Base-by-base conservation (phyloP, 1,284 basidiomycete species). In the Stereum hirsutum region DNA sequence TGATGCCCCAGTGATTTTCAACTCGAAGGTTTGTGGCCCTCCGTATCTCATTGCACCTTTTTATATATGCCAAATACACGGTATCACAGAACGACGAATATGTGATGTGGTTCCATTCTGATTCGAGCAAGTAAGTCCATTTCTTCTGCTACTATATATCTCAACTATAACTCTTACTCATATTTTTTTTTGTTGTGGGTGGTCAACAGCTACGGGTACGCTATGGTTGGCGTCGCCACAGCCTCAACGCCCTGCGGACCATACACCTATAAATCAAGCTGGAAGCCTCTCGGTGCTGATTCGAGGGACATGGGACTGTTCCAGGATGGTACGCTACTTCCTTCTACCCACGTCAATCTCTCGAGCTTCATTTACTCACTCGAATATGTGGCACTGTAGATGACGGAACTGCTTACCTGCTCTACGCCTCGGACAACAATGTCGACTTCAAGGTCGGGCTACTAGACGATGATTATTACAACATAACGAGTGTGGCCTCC, bases 61-160 rank as follows among this genome's bases (percentile, higher is more conserved):
- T 26, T 26, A 14, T 3, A 12, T 15, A 8, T 31, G 14, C 21
- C 39, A 21, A 34, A 26, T 5, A n/a, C 2, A 25, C 19, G 15
- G 19, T n/a, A n/a, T n/a, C n/a, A 15, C 46, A 81, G 76, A 79
- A 73, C 49, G 61, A 61, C 6, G 72, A 79, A 65, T 79, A 79
- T 54, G 78, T 80, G 20, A 78, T 81, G 77, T 81, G 78, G 77
- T 81, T 81, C 63, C 78, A 81, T 55, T 78, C 75, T 14, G 78
- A 81, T 54, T 65, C 64, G 26, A 74, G 74, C 46, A 71, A 77
- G 75, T 79, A 51, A 44, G 69, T 64, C 26, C 23, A 12, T 28
- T 28, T 42, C 44, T 17, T 19, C n/a, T n/a, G n/a, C n/a, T n/a
- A n/a, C n/a, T n/a, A n/a, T n/a, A n/a, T n/a, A n/a, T n/a, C n/a